Base-by-base conservation (phyloP, 2,329 filamentous ascomycete genomes). In the Westerdykella ornata region DNA sequence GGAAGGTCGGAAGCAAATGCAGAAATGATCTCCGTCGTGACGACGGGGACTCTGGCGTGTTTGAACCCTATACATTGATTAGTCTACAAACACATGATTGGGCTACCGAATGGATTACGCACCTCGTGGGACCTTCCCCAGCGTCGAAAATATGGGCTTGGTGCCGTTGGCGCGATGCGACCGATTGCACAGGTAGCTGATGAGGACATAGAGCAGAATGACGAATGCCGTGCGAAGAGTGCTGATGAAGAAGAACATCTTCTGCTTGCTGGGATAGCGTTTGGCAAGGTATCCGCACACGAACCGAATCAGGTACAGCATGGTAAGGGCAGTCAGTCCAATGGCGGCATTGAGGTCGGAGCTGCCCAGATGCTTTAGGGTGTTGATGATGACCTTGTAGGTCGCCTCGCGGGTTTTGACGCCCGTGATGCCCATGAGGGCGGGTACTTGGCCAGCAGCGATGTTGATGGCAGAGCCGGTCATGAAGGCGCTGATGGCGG, bases 401-500 rank as follows among this genome's bases (percentile, higher is more conserved):
- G 92, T 88, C 0, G 86, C 68, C 5, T 79, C 88, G 52, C 88
- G 75, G 4, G 81, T 92, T 39, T 81, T 78, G 64, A 92, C 81
- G 8, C 78, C 77, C 0, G 73, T 76, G 59, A 95, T 81, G 8
- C 92, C 92, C 70, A 98, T 79, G 68, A 97, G 71, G 2, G 77
- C 74, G 1, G 86, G 83, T 3, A 96, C 73, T 65, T 98, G 92
- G 20, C 92, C 89, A 30, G 80, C 77, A 14, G 80, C 81, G 59
- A 98, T 97, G 57, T 79, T 95, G 63, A 98, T 76, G 39, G 92
- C 89, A 3, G 90, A 96, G 2, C 92, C 92, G 0, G 92, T 97
- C 88, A 97, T 97, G 73, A 96, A 98, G 4, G 92, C 89, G 0
- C 87, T 89, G 39, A 97, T 86, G 0, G 89, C 87, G 2, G 88